Percentiles rank a stretch among this genome's conserved stretches.
Conservation (phyloP, 2,329 filamentous ascomycete species). For the Monosporascus sp. region DNA sequence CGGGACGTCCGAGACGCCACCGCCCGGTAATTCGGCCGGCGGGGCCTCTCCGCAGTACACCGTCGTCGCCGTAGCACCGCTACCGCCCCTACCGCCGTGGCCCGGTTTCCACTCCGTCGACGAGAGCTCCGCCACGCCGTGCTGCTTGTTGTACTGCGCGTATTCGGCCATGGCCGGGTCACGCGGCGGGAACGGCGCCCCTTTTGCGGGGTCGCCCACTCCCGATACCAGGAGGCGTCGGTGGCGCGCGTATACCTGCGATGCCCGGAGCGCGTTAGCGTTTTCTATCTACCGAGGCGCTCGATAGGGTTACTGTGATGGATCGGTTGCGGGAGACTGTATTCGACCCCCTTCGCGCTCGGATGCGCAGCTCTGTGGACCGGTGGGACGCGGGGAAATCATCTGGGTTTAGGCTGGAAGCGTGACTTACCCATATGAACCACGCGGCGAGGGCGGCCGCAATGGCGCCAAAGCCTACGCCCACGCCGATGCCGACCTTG, state of each 20-base stretch:
- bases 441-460: conserved; percentile 17
- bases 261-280: not conserved
- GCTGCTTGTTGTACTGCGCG: conserved; percentile 19
- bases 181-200: not conserved
- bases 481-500: conserved; percentile 37
- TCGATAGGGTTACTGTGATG: not conserved
- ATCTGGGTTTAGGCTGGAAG: conserved; percentile 3
- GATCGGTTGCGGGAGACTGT: not conserved
- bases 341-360: no score
- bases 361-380: not conserved
- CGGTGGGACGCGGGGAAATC: not conserved
- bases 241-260: not conserved
- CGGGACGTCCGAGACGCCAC: no score
- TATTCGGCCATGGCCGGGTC: conserved; percentile 7
- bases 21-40: no score
- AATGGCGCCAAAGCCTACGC: conserved; percentile 25
- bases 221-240: not conserved
- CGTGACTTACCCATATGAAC: conserved; percentile 25
- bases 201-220: not conserved
- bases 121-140: conserved; percentile 15
- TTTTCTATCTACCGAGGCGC: not conserved
- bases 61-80: not conserved
- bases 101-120: conserved; percentile 8
- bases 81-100: conserved; percentile 3
- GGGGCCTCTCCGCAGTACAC: no score